These are phyloP conservation scores for Xerocomus spinulosus DNA, from an alignment of 768 basidiomycete species.

Conservation along the genomic window DNA sequence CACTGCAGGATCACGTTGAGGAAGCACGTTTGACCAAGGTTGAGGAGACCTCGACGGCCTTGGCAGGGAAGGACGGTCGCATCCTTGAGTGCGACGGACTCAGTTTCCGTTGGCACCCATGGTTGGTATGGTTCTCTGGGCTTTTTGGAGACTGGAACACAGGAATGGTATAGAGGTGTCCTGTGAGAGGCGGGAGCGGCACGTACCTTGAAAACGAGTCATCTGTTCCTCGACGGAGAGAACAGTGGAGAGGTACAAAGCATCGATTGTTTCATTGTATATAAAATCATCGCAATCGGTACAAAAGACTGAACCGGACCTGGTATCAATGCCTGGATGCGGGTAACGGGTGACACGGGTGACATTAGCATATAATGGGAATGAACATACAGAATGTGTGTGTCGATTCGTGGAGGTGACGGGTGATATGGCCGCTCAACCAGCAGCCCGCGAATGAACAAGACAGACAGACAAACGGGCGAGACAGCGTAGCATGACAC, in stretches of 20 bases:
- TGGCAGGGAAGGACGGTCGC: constrained; percentile 63
- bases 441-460: constrained; percentile 72
- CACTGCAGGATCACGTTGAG: constrained; percentile 88
- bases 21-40: constrained; percentile 92
- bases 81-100: constrained; percentile 44
- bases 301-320: constrained; percentile 74
- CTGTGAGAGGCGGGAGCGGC: neutral
- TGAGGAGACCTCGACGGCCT: constrained; percentile 83
- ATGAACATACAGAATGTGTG: constrained; percentile 63
- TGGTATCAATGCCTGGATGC: constrained; percentile 62
- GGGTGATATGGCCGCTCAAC: constrained; percentile 50
- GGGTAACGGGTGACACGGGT: neutral
- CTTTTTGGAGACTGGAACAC: constrained; percentile 34
- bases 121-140: constrained; percentile 44
- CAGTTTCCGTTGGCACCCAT: constrained; percentile 45
- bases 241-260: constrained; percentile 39
- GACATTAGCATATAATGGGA: too few relatives aligned
- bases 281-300: constrained; percentile 70
- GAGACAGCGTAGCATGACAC: constrained; percentile 50
- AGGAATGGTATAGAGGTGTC: neutral
- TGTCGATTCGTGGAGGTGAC: constrained; percentile 51
- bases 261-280: constrained; percentile 52
- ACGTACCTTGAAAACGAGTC: constrained; percentile 47
- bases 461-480: constrained; percentile 71
- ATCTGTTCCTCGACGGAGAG: constrained; percentile 57